Conservation (phyloP, 179 eudicot species). For the Spergularia azorica region DNA sequence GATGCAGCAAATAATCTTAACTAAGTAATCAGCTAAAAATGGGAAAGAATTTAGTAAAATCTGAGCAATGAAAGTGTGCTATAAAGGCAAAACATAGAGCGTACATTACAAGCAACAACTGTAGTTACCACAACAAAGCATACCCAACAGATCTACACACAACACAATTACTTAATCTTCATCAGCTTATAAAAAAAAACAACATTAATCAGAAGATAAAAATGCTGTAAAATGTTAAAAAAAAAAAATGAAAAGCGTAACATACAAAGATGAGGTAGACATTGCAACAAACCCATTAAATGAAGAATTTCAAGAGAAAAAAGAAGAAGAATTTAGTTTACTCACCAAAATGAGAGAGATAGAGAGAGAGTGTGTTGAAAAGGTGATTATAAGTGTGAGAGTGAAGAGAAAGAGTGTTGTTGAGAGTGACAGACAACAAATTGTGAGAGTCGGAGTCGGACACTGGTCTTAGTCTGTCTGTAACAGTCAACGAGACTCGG, state of each 20-base stretch:
- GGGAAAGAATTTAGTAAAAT: not conserved
- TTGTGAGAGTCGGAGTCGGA: too few species aligned
- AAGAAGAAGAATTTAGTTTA: not conserved
- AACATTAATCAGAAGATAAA: not conserved
- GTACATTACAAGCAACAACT: not conserved
- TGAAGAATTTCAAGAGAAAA: not conserved
- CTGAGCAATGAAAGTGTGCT: not conserved
- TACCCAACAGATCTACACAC: conserved; percentile 8
- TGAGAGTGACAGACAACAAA: too few species aligned
- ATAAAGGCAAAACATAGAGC: not conserved
- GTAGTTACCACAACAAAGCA: not conserved
- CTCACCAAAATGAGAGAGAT: not conserved
- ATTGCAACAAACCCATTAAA: conserved; percentile 8
- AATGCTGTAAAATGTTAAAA: not conserved
- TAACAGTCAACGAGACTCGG: too few species aligned
- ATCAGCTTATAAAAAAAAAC: not conserved
- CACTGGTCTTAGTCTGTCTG: too few species aligned
- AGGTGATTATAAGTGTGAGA: too few species aligned
- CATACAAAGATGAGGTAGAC: conserved; percentile 14
- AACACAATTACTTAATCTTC: conserved; percentile 2
- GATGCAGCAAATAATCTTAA: conserved; percentile 7
- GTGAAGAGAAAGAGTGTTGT: too few species aligned
- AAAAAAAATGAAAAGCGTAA: not conserved
- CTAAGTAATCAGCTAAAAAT: not conserved
- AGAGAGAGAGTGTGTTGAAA: too few species aligned